Base-by-base conservation (phyloP, 2,329 filamentous ascomycete species). In the Tolypocladium nubicola region DNA sequence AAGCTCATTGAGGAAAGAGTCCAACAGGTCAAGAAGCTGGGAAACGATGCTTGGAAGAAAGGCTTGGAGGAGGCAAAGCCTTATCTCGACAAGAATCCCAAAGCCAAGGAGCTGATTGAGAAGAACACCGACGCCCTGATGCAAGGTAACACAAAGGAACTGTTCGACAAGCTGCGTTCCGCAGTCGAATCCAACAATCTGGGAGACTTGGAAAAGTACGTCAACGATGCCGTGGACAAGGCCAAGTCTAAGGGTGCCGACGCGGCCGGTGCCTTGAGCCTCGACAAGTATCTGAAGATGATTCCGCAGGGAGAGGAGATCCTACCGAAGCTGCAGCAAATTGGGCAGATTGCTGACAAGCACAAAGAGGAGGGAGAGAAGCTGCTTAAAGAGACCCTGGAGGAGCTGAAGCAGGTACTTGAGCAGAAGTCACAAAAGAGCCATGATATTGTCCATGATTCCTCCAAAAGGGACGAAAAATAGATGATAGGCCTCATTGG, bases 281-380 rank as follows among this genome's bases (percentile, higher is more conserved):
- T 87, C 33, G 79, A 85, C 58, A 75, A 85, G 66, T 87, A 86
- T 69, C 71, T 88, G n/a, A 75, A 83, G 64, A 79, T 83, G 77
- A 76, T 89, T 8, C 85, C 86, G 0, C 79, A 81, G 14, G 85
- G 84, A 0, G 76, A 79, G 49, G 80, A 87, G 69, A 81, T 90
- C 53, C 66, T 88, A 40, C 77, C 82, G 40, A 87, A 89, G 71
- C 68, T 90, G 56, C 75, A 83, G 65, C 79, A 88, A 64, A 70
- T 91, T 56, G 77, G 82, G 62, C 77, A 87, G 61, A 76, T 87
- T 16, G 84, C 84, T 0, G 76, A 86, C 64, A 83, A 88, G 73
- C 84, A 88, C 68, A 83, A 82, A 54, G 77, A 84, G 6, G 85
- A 90, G 69, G 86, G 86, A 2, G 81, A 90, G 75, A 80, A 84